Base-by-base conservation (phyloP, 2,329 filamentous ascomycete species). In the Paramyrothecium roridum region DNA sequence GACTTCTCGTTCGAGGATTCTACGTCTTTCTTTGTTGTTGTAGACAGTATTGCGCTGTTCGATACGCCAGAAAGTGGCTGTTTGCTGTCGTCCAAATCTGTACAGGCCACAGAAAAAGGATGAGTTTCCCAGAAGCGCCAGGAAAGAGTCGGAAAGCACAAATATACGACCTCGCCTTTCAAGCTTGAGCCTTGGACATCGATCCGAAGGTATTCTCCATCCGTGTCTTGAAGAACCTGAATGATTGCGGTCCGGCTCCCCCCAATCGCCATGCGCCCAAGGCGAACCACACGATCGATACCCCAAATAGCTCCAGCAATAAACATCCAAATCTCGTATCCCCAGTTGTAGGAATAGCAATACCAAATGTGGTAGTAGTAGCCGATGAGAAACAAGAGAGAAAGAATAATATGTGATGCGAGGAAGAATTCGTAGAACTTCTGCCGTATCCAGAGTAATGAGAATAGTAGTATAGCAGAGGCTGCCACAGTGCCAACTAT, bases 351-450 rank as follows among this genome's bases (percentile, higher is more conserved):
- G 1, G 61, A 52, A 57, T 73, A 78, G 0, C 67, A 61, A 10
- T 65, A 54, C 4, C 64, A 56, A 49, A 79, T 71, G 53, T 81
- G 78, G 46, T 73, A 74, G 65, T 71, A 80, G 37, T 69, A 70
- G 2, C 72, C 77, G 1, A 75, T 70, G 2, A 82, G 50, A 10
- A 71, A 63, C 2, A 80, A 53, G 3, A 76, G 63, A 0, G 76
- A 66, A 0, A 80, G 50, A 3, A 70, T 51, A 22, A 81, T 72
- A 48, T 81, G 79, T 10, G 64, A 57, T 7, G 72, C 58, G 0
- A 81, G 66, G 58, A 82, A 81, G 0, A 76, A 30, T 61, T 80
- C 76, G 59, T 77, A 80, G 3, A 63, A 61, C 37, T 58, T 63
- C 34, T 65, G 67, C 12, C 77, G 70, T 19, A 80, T 48, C 2